These are phyloP conservation scores for Aspergillus fumigatus DNA, from an alignment of 2,329 filamentous ascomycete genomes.

Conservation along the genomic window DNA sequence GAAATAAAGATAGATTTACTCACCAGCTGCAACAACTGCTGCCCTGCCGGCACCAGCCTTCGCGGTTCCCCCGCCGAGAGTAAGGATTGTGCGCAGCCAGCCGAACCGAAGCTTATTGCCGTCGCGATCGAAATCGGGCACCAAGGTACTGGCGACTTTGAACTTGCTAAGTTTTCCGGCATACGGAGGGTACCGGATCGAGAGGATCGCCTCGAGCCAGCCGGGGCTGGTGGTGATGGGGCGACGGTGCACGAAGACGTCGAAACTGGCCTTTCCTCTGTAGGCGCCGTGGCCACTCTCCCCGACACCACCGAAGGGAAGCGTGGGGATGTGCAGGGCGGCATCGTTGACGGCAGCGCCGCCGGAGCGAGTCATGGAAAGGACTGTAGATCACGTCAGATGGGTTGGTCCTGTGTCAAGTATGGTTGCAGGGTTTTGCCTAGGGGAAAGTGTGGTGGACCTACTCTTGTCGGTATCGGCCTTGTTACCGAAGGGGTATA, in stretches of 20 bases:
- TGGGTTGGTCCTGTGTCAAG: not conserved
- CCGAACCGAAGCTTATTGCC: conserved; percentile 42
- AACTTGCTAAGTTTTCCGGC: conserved; percentile 52
- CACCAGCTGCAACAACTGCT: conserved; percentile 35
- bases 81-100: conserved; percentile 38
- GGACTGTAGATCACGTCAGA: conserved; percentile 42
- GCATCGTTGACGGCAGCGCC: conserved; percentile 57
- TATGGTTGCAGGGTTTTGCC: not conserved
- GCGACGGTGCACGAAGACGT: conserved; percentile 58
- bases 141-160: conserved; percentile 46
- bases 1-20: conserved; percentile 26
- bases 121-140: conserved; percentile 58
- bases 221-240: conserved; percentile 55
- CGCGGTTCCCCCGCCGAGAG: conserved; percentile 38
- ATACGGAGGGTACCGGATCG: conserved; percentile 59
- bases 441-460: conserved; percentile 15
- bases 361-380: conserved; percentile 61
- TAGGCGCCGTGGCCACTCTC: conserved; percentile 72
- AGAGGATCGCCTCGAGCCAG: conserved; percentile 56
- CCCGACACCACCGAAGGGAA: conserved; percentile 80
- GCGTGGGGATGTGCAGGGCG: conserved; percentile 67
- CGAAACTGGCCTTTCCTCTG: conserved; percentile 66
- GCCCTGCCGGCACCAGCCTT: conserved; percentile 34
- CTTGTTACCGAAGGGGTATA: conserved; percentile 82
- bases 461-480: conserved; percentile 69